Conservation (phyloP, 2,329 filamentous ascomycete species). For the Fusarium odoratissimum region DNA sequence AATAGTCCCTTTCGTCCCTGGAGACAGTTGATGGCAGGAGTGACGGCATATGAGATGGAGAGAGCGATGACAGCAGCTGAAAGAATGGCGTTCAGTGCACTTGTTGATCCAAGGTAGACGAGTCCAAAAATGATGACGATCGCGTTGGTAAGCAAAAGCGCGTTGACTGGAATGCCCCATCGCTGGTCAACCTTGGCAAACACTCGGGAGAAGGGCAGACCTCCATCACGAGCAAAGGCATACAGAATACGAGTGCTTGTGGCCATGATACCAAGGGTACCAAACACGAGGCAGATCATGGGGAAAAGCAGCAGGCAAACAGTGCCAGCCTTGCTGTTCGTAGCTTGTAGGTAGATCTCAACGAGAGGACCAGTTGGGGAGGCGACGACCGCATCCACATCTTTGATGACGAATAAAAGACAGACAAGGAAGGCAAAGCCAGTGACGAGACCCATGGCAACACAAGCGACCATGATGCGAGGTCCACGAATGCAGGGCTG, state of each 20-base stretch:
- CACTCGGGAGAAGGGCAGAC: neutral
- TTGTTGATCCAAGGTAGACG: neutral
- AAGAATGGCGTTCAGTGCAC: neutral
- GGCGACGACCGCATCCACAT: rapidly evolving
- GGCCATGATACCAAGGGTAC: neutral
- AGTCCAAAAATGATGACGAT: neutral
- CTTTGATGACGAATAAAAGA: neutral
- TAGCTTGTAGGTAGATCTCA: neutral
- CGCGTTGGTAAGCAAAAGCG: neutral
- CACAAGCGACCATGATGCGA: neutral
- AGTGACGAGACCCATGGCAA: rapidly evolving
- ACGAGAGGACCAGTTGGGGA: neutral
- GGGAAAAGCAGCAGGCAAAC: neutral
- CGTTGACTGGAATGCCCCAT: neutral
- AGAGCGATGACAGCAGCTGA: neutral
- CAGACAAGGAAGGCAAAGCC: neutral
- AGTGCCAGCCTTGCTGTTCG: neutral
- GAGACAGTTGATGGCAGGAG: neutral
- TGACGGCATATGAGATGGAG: neutral
- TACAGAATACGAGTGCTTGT: neutral
- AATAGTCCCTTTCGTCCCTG: neutral
- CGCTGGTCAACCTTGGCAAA: neutral
- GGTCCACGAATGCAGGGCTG: neutral
- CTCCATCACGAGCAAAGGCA: neutral
- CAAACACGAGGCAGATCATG: neutral